Percentiles rank a stretch among this genome's conserved stretches.
Evolutionary conservation across 2,329 filamentous ascomycete genomes (phyloP).

Genomic region (Fusarium musae): DNA sequence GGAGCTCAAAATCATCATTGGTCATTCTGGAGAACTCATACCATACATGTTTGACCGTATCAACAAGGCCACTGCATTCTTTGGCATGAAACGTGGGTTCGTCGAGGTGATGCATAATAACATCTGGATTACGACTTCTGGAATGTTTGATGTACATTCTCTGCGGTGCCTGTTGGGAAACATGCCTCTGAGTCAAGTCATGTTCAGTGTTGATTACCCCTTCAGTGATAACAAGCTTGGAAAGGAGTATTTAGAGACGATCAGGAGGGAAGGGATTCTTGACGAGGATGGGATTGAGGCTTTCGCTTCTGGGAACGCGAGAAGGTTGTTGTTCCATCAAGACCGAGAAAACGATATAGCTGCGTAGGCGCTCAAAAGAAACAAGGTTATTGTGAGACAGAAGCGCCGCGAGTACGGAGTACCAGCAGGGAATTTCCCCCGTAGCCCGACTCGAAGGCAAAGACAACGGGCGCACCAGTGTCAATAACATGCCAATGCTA

Average conservation of each 20-base stretch:
- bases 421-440: accelerated
- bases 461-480: no score
- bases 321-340: neutral
- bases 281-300: neutral
- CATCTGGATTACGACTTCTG: neutral
- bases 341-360: neutral
- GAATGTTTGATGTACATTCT: neutral
- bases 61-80: neutral
- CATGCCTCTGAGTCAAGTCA: accelerated
- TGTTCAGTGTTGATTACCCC: neutral
- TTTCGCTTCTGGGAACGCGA: neutral
- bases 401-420: no score
- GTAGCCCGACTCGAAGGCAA: accelerated
- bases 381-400: accelerated
- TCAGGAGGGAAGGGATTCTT: neutral
- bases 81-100: neutral
- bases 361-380: no score
- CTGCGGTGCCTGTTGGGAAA: neutral
- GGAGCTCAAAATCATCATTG: neutral
- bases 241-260: neutral
- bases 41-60: neutral
- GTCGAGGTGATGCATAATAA: neutral
- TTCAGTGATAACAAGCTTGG: neutral
- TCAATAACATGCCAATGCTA: no score
- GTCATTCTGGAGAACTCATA: neutral